These are phyloP conservation scores for Wickerhamomyces queroliae DNA, from an alignment of 805 yeast species.

Conservation along the genomic window DNA sequence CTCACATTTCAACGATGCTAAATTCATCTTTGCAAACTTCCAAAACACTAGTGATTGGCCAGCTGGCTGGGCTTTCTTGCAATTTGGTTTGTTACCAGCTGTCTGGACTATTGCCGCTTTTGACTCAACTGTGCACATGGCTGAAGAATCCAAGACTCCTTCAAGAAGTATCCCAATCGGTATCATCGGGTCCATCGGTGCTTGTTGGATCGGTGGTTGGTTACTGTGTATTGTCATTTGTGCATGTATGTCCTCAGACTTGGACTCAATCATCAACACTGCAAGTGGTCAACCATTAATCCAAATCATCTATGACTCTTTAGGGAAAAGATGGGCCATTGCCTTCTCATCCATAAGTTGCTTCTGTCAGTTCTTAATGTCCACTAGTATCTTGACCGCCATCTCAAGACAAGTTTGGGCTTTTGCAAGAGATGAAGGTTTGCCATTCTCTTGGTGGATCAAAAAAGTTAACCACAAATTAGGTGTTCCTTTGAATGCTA, in stretches of 20 bases:
- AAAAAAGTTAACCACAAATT: conserved; percentile 51
- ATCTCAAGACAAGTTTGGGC: conserved; percentile 70
- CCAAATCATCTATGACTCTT: conserved; percentile 53
- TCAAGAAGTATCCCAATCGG: conserved; percentile 59
- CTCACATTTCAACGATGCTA: conserved; percentile 36
- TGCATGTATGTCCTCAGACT: conserved; percentile 46
- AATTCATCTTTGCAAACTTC: conserved; percentile 48
- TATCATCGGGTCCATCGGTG: conserved; percentile 48
- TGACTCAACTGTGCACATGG: conserved; percentile 66
- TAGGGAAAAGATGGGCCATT: conserved; percentile 63
- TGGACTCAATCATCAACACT: conserved; percentile 34
- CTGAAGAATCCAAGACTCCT: conserved; percentile 64
- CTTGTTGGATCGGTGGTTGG: conserved; percentile 55
- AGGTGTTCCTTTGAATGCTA: conserved; percentile 64
- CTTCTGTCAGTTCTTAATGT: conserved; percentile 61
- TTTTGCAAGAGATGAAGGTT: conserved; percentile 70
- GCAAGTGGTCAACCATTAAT: conserved; percentile 60
- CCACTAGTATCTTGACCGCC: conserved; percentile 55
- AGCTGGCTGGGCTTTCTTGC: conserved; percentile 47
- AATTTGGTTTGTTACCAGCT: conserved; percentile 52
- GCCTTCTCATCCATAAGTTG: conserved; percentile 57
- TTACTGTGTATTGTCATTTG: conserved; percentile 44
- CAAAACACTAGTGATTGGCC: conserved; percentile 48
- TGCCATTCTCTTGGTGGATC: conserved; percentile 53
- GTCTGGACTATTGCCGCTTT: conserved; percentile 74